Evolutionary conservation across 2,329 filamentous ascomycete species (phyloP).

Genomic region (Calonectria crousiana): DNA sequence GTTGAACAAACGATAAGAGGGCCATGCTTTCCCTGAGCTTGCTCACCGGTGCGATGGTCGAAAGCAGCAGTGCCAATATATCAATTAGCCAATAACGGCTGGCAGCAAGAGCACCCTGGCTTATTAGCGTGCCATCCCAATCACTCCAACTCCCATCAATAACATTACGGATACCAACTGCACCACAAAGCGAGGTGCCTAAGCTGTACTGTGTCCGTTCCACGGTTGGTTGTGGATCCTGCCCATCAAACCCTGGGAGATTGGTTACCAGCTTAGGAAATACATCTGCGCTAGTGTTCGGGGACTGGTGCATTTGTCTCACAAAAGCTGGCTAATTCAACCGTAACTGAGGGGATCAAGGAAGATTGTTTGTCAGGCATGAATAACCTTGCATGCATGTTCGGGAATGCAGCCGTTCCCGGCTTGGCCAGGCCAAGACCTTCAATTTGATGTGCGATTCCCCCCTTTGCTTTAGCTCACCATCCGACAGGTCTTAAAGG

Average conservation of each 20-base stretch:
- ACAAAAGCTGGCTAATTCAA: not conserved
- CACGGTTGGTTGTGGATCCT: constrained; percentile 2
- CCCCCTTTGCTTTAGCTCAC: not conserved
- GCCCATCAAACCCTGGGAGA: not conserved
- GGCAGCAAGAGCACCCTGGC: not conserved
- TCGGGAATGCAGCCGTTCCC: not conserved
- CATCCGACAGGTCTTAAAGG: not conserved
- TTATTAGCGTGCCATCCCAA: not conserved
- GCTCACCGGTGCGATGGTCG: not conserved
- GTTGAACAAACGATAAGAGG: not conserved
- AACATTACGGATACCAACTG: not conserved
- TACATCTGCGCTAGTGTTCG: not conserved
- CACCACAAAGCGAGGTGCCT: not conserved
- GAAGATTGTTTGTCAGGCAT: not conserved
- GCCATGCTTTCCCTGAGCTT: not conserved
- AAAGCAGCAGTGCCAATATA: not conserved
- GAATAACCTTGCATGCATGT: constrained; percentile 11
- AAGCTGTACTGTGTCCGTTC: not conserved
- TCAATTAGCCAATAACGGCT: not conserved
- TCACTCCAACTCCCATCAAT: not conserved
- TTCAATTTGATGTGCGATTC: not conserved
- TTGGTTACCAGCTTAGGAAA: not conserved
- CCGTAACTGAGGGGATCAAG: not conserved
- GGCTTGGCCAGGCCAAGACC: not conserved
- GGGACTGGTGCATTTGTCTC: not conserved